Evolutionary conservation across 306 rosid genomes (phyloP).

Genomic region (Geum urbanum): DNA sequence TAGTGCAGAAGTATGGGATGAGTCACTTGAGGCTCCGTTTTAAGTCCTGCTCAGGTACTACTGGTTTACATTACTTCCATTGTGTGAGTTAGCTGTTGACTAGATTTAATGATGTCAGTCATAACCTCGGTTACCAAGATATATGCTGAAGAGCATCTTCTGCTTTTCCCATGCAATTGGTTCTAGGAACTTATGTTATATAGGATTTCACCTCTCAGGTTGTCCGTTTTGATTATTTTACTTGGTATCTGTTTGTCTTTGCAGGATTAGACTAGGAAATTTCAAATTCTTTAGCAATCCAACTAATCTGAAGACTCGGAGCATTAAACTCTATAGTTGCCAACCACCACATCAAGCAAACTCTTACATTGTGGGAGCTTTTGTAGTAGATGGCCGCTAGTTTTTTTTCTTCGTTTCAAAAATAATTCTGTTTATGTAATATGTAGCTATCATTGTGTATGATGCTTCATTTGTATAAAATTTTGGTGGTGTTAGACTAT

Average conservation of each 20-base stretch:
- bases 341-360: slow-evolving; percentile 30
- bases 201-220: not conserved
- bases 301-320: slow-evolving; percentile 28
- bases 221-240: not conserved
- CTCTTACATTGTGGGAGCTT: not conserved
- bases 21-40: slow-evolving; percentile 96
- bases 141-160: not conserved
- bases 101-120: not conserved
- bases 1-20: slow-evolving; percentile 99
- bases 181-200: not conserved
- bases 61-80: not conserved
- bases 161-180: not conserved
- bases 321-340: not conserved
- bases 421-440: not conserved
- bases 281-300: slow-evolving; percentile 38
- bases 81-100: not conserved
- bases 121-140: not conserved
- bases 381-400: too few species aligned
- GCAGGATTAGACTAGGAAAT: slow-evolving; percentile 44
- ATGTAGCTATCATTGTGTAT: too few species aligned
- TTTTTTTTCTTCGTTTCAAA: too few species aligned
- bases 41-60: slow-evolving; percentile 38
- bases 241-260: slow-evolving; percentile 4
- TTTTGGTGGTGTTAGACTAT: slow-evolving; percentile 8
- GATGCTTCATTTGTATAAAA: slow-evolving; percentile 23